Conservation (phyloP, 2,329 filamentous ascomycete genomes). For the Calycina marina region DNA sequence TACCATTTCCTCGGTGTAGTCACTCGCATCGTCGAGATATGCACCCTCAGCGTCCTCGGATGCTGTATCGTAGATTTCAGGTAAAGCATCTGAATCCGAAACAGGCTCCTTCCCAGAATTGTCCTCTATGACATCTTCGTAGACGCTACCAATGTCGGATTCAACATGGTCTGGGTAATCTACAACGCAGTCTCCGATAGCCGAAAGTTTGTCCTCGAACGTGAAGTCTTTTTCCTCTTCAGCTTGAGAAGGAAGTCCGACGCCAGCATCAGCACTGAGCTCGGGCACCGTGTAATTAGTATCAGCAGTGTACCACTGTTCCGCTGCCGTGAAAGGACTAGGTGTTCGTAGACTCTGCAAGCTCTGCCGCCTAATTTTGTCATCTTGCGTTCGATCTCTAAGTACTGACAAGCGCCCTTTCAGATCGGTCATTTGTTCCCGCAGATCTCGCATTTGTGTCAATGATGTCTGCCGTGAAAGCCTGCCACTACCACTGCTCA, state of each 20-base stretch:
- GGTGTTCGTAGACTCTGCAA: slow-evolving; percentile 44
- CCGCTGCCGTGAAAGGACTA: slow-evolving; percentile 28
- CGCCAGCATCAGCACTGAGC: slow-evolving; percentile 16
- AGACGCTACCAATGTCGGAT: slow-evolving; percentile 17
- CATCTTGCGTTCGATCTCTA: slow-evolving; percentile 47
- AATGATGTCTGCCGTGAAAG: slow-evolving; percentile 20
- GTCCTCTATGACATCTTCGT: slow-evolving; percentile 18
- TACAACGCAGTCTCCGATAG: background rate
- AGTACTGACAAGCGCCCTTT: slow-evolving; percentile 54
- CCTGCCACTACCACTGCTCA: slow-evolving; percentile 9
- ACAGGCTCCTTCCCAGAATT: slow-evolving; percentile 5
- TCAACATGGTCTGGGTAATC: slow-evolving; percentile 8
- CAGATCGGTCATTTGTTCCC: slow-evolving; percentile 52
- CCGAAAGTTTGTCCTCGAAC: background rate
- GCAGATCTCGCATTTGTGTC: slow-evolving; percentile 40
- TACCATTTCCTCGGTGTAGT: slow-evolving; percentile 24
- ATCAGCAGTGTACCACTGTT: slow-evolving; percentile 21
- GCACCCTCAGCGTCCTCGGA: slow-evolving; percentile 6
- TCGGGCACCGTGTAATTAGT: slow-evolving; percentile 13
- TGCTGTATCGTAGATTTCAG: slow-evolving; percentile 6
- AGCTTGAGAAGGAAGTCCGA: slow-evolving; percentile 12
- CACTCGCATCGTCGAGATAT: slow-evolving; percentile 24
- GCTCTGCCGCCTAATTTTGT: slow-evolving; percentile 46
- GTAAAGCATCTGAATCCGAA: slow-evolving; percentile 3
- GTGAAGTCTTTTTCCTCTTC: slow-evolving; percentile 7